Evolutionary conservation across 2,329 filamentous ascomycete genomes (phyloP).

Genomic region (Huntiella savannae): DNA sequence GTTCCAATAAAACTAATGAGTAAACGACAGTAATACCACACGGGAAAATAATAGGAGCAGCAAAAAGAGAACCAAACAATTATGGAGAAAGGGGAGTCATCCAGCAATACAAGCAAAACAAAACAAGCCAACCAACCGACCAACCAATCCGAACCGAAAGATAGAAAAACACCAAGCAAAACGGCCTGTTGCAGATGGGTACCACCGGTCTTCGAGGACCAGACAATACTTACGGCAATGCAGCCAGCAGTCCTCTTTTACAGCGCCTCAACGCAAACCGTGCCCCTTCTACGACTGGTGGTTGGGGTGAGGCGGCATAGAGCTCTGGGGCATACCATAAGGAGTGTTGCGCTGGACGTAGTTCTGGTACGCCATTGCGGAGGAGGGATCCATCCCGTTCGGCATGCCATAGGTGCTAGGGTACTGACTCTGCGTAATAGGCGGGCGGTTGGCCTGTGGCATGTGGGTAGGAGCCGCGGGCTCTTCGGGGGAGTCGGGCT

Average conservation of each 20-base stretch:
- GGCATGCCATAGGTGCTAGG: constrained; percentile 47
- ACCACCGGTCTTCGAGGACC: neutral
- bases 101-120: neutral
- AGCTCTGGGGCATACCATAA: constrained; percentile 58
- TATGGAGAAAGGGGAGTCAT: constrained; percentile 1
- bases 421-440: constrained; percentile 27
- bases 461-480: constrained; percentile 51
- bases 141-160: constrained; percentile 35
- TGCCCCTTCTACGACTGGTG: constrained; percentile 46
- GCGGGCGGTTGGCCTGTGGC: constrained; percentile 27
- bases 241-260: neutral
- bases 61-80: constrained; percentile 4
- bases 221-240: neutral
- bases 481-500: constrained; percentile 84
- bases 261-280: neutral
- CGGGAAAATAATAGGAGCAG: constrained; percentile 1
- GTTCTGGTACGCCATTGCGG: constrained; percentile 52
- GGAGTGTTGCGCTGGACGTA: constrained; percentile 50
- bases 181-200: neutral
- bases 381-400: constrained; percentile 42
- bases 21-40: constrained; percentile 10
- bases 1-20: constrained; percentile 13
- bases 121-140: constrained; percentile 11
- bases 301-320: constrained; percentile 67
- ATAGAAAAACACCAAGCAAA: constrained; percentile 13